A percentile compares a stretch with the other conserved stretches of the same genome.
Conservation (phyloP, 78 protist genomes). For the Trichosphaerium sp. region DNA sequence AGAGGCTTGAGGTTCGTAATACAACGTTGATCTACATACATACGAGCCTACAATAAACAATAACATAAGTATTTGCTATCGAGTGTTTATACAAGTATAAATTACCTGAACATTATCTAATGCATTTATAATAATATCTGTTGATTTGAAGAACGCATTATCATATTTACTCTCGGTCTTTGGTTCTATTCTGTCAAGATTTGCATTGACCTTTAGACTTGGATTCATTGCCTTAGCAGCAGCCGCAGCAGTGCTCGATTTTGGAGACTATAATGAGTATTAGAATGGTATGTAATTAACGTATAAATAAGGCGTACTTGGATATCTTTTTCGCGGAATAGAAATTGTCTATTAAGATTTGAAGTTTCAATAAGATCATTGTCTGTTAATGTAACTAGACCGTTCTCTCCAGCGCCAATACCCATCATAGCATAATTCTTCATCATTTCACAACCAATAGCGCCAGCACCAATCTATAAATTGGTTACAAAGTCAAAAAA, state of each 20-base stretch:
- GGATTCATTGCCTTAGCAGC: conserved; percentile 84
- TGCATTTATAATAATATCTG: conserved; percentile 76
- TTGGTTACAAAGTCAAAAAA: too few relatives aligned
- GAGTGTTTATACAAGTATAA: too few relatives aligned
- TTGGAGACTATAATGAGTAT: too few relatives aligned
- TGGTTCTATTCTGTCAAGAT: conserved; percentile 49
- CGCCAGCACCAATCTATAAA: conserved; percentile 99
- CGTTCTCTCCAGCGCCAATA: conserved; percentile 47
- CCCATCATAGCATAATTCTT: conserved; percentile 85
- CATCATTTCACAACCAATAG: conserved; percentile 93
- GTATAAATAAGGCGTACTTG: too few relatives aligned
- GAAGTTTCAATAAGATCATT: conserved; percentile 85
- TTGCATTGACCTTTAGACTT: conserved; percentile 26
- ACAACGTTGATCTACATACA: background rate
- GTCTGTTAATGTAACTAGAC: conserved; percentile 79
- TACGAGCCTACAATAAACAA: too few relatives aligned
- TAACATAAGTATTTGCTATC: too few relatives aligned
- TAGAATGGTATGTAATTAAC: too few relatives aligned
- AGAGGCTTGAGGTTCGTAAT: background rate
- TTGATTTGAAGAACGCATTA: conserved; percentile 70
- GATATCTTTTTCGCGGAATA: conserved; percentile 82
- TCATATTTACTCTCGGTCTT: conserved; percentile 89
- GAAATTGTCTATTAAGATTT: conserved; percentile 90
- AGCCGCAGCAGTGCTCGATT: conserved; percentile 77
- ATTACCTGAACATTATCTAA: conserved; percentile 92